phyloP scores from a whole-genome alignment of 805 yeast species.

The Tetrapisispora namnaoensis region DNA sequence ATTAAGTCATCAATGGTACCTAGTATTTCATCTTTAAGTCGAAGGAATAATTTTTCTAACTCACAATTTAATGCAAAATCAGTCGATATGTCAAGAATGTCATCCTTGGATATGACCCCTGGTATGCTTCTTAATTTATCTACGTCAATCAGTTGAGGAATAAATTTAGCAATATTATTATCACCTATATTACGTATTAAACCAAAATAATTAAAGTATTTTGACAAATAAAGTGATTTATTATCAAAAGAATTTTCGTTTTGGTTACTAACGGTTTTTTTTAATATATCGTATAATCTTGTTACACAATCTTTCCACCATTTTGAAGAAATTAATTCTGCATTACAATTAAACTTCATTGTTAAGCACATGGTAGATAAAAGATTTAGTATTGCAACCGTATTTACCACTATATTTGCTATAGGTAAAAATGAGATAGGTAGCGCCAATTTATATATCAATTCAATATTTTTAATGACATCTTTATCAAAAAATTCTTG shows the following conservation, averaged over 20 bases:
- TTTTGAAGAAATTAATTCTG: background rate
- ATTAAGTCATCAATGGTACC: slow-evolving; percentile 39
- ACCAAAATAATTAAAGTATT: slow-evolving; percentile 16
- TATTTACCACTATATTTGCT: slow-evolving; percentile 40
- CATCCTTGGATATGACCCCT: slow-evolving; percentile 22
- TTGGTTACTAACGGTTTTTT: slow-evolving; percentile 12
- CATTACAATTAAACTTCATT: background rate
- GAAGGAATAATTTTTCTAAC: slow-evolving; percentile 19
- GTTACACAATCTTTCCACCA: slow-evolving; percentile 25
- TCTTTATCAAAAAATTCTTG: slow-evolving; percentile 15
- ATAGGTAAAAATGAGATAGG: slow-evolving; percentile 42
- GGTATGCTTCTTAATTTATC: slow-evolving; percentile 18
- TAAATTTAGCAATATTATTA: slow-evolving; percentile 16
- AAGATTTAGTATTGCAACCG: slow-evolving; percentile 43
- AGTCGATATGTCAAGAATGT: slow-evolving; percentile 5
- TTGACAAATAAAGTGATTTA: slow-evolving; percentile 7
- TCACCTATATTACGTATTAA: slow-evolving; percentile 22
- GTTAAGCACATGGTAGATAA: slow-evolving; percentile 26
- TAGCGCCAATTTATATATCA: slow-evolving; percentile 31
- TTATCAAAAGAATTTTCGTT: slow-evolving; percentile 4
- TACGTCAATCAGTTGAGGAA: slow-evolving; percentile 14
- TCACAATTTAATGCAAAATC: slow-evolving; percentile 7
- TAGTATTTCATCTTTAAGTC: slow-evolving; percentile 37
- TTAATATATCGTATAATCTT: slow-evolving; percentile 17
- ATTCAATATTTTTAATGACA: slow-evolving; percentile 22